Conservation (phyloP, 805 yeast genomes). For the Zygosaccharomyces pseudorouxii region DNA sequence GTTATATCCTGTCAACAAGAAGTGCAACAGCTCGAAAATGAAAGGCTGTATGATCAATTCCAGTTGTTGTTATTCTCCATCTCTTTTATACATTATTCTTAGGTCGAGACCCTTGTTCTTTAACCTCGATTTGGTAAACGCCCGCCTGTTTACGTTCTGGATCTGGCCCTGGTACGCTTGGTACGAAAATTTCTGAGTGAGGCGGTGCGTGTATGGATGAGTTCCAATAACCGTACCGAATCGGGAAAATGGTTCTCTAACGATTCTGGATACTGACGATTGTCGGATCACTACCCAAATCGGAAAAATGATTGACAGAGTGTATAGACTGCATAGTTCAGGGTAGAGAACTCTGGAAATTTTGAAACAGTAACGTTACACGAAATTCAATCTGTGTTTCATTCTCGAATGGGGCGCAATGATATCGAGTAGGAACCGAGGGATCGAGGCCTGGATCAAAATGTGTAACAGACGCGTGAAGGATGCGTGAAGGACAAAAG, state of each 20-base stretch:
- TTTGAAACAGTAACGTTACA: neutral
- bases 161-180: neutral
- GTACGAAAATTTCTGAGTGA: neutral
- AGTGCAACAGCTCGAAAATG: no score
- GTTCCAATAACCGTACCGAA: conserved; percentile 4
- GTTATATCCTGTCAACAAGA: neutral
- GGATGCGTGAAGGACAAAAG: neutral
- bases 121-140: conserved; percentile 5
- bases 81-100: conserved; percentile 4
- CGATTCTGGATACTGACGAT: neutral
- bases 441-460: neutral
- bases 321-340: neutral
- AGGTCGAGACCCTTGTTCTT: neutral
- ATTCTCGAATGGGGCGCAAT: neutral
- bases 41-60: neutral
- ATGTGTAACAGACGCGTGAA: neutral
- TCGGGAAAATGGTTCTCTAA: neutral
- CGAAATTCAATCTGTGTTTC: neutral
- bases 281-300: conserved; percentile 1
- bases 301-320: conserved; percentile 6
- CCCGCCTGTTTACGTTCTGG: conserved; percentile 3
- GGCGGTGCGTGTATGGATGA: conserved; percentile 3
- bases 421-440: neutral
- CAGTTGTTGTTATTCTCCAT: neutral
- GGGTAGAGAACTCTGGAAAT: no score